These are phyloP conservation scores for Ogataea hybrid DNA, from an alignment of 1,139 yeast genomes.

Conservation along the genomic window DNA sequence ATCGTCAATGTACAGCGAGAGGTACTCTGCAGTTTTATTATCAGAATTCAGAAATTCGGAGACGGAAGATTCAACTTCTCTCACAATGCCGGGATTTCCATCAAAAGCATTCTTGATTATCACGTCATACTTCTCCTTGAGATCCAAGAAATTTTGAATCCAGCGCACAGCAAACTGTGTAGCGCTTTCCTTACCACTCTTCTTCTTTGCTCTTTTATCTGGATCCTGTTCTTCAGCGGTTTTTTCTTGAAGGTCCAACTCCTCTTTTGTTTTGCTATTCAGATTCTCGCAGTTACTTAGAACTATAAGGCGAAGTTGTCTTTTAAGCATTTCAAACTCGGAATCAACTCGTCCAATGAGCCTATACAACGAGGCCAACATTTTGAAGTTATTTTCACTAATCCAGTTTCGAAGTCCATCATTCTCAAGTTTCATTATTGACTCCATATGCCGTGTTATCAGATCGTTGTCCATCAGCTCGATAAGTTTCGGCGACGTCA, in stretches of 20 bases:
- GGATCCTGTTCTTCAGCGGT: slow-evolving; percentile 24
- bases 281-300: slow-evolving; percentile 41
- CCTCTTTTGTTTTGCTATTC: slow-evolving; percentile 28
- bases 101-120: slow-evolving; percentile 50
- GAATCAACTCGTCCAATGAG: slow-evolving; percentile 55
- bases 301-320: slow-evolving; percentile 49
- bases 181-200: slow-evolving; percentile 36
- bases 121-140: slow-evolving; percentile 51
- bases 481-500: slow-evolving; percentile 52
- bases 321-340: slow-evolving; percentile 48
- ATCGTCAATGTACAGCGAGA: slow-evolving; percentile 76
- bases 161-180: slow-evolving; percentile 64
- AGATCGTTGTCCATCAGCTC: slow-evolving; percentile 61
- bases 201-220: slow-evolving; percentile 31
- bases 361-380: slow-evolving; percentile 47
- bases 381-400: slow-evolving; percentile 37
- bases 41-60: slow-evolving; percentile 60
- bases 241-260: slow-evolving; percentile 18
- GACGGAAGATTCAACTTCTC: slow-evolving; percentile 60
- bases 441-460: slow-evolving; percentile 57
- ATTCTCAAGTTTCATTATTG: slow-evolving; percentile 44
- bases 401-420: slow-evolving; percentile 63
- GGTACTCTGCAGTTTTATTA: slow-evolving; percentile 62
- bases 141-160: slow-evolving; percentile 58
- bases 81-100: slow-evolving; percentile 49